These are phyloP conservation scores for Iris pallida DNA, from an alignment of 116 monocot species.

Conservation along the genomic window DNA sequence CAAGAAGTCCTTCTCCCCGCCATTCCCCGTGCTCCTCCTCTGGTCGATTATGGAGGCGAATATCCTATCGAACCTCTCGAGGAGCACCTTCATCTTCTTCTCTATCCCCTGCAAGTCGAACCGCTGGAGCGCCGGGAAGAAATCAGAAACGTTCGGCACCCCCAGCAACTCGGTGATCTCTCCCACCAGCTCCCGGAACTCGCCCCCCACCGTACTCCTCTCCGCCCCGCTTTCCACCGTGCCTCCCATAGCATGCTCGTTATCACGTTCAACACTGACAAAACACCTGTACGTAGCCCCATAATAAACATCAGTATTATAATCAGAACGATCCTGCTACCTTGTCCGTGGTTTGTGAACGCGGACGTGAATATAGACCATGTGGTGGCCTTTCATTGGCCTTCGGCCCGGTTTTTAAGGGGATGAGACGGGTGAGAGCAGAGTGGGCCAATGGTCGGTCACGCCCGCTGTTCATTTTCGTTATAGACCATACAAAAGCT, in stretches of 20 bases:
- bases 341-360: no score
- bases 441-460: no score
- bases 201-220: neutral
- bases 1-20: constrained; percentile 11
- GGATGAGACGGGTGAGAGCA: no score
- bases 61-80: constrained; percentile 10
- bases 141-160: constrained; percentile 13
- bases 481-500: no score
- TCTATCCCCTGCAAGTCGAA: constrained; percentile 11
- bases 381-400: no score
- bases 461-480: no score
- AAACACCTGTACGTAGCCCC: no score
- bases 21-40: neutral
- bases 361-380: no score
- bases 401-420: no score
- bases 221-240: neutral
- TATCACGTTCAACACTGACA: constrained; percentile 1
- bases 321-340: no score
- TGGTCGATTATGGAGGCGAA: constrained; percentile 8
- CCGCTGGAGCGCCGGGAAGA: constrained; percentile 4
- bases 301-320: no score
- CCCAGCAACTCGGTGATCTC: constrained; percentile 9
- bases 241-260: neutral
- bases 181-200: constrained; percentile 15
- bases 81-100: constrained; percentile 8